Percentiles rank a stretch among this genome's conserved stretches.
Evolutionary conservation across 2,329 filamentous ascomycete genomes (phyloP).

Genomic region (Paracamarosporium sp.): DNA sequence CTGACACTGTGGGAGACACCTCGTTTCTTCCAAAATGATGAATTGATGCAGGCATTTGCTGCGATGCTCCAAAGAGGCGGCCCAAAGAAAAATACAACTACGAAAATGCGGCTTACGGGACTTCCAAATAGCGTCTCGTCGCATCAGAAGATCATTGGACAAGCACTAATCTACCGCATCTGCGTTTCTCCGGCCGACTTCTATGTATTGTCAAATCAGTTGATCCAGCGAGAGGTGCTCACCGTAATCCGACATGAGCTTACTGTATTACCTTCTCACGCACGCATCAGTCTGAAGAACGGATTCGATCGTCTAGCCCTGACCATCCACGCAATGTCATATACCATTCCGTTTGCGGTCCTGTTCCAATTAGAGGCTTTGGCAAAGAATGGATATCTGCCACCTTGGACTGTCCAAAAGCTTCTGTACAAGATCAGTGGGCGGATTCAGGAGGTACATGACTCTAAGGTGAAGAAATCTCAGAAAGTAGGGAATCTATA

Average conservation of each 20-base stretch:
- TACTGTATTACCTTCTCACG: not conserved
- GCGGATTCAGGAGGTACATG: not conserved
- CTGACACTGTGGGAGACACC: constrained; percentile 45
- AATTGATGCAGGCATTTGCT: too few species aligned
- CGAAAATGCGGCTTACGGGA: constrained; percentile 7
- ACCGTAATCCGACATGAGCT: constrained; percentile 9
- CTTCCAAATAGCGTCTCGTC: constrained; percentile 34
- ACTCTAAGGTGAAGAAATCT: not conserved
- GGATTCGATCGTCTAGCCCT: constrained; percentile 3
- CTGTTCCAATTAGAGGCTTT: constrained; percentile 72
- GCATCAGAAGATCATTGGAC: constrained; percentile 47
- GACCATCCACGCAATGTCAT: not conserved
- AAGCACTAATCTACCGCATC: constrained; percentile 57
- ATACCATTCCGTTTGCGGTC: constrained; percentile 60
- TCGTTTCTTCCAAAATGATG: constrained; percentile 40
- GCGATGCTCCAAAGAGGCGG: too few species aligned
- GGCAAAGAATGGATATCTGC: constrained; percentile 58
- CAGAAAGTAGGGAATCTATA: not conserved
- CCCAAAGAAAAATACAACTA: not conserved
- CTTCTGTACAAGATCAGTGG: constrained; percentile 9
- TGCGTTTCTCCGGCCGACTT: constrained; percentile 22
- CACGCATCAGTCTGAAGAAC: not conserved
- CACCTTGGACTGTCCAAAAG: constrained; percentile 13
- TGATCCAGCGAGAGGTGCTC: constrained; percentile 14
- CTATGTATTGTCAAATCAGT: constrained; percentile 8